Evolutionary conservation across 225 moss, liverwort and hornwort species (phyloP), one percentile per base, ranked within the genome.

Genomic region (Bryum argenteum): DNA sequence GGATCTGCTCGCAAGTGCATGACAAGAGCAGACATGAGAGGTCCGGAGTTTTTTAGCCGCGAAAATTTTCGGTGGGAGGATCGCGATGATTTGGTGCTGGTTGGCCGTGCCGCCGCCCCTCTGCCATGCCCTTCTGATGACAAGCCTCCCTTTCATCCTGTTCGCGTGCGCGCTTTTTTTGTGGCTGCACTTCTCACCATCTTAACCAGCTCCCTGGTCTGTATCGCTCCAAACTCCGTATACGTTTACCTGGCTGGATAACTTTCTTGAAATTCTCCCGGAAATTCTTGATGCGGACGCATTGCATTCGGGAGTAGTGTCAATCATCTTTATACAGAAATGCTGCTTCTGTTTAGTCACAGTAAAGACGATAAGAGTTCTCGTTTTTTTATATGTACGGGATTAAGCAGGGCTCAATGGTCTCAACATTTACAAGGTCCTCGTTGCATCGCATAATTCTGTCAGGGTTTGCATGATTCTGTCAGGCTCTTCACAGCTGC

Each of bases 161-260:
- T 78, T 15, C 76, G 87, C 26, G 39, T 91, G 76, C 81, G 51
- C 0, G 19, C 94, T 53, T 22, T 92, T 39, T 21, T 85, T 58
- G 89, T 92, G 18, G 92, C 81, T 22, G 54, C 78, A 54, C 41
- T 80, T 58, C 97, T 98, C 23, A 92, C 92, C 41, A 14, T 98
- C 38, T 85, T 87, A 72, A 89, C 97, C 0, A 98, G 91, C 84
- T 92, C 97, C 13, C 87, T 92, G 87, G 97, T 74, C 22, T 2
- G 0, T 22, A 11, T 10, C 20, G 1, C 5, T 43, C 4, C 60
- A n/a, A 14, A 39, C 3, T 4, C 2, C 16, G 14, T 14, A 53
- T 20, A 53, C 53, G 19, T 37, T 6, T 59, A 44, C 47, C 47
- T 47, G 40, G 0, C 23, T 43, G 8, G 1, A 55, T 22, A 6